A percentile compares a stretch with the other conserved stretches of the same genome.
Evolutionary conservation across 495 filamentous ascomycete genomes (phyloP).

Genomic region (Talaromyces proteolyticus): DNA sequence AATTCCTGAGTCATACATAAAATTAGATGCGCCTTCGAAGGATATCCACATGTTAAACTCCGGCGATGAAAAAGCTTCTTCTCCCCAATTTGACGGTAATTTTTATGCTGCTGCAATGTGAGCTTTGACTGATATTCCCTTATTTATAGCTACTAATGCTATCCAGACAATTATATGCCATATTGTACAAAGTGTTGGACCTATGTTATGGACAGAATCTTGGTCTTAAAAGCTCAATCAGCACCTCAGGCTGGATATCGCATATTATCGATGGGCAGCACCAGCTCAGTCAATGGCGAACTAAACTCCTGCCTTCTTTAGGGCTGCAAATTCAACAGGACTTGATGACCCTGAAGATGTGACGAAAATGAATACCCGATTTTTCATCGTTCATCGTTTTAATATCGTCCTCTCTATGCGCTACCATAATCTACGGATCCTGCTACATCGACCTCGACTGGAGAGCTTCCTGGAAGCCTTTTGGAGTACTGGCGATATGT

Average conservation of each 20-base stretch:
- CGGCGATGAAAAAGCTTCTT: background rate
- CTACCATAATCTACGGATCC: constrained; percentile 9
- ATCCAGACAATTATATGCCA: constrained; percentile 11
- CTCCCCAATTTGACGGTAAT: constrained; percentile 8
- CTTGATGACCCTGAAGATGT: constrained; percentile 5
- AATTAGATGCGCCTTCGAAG: constrained; percentile 22
- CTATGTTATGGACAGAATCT: constrained; percentile 25
- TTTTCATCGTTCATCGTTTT: constrained; percentile 6
- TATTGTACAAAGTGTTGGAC: constrained; percentile 24
- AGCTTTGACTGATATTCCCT: constrained; percentile 9
- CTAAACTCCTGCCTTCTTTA: constrained; percentile 7
- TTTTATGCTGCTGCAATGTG: constrained; percentile 32
- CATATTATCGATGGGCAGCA: constrained; percentile 3
- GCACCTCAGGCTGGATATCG: constrained; percentile 3
- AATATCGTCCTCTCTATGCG: constrained; percentile 9
- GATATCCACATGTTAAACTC: constrained; percentile 14
- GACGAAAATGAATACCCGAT: constrained; percentile 1
- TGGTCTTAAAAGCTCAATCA: constrained; percentile 12
- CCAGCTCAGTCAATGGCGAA: background rate
- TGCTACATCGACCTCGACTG: constrained; percentile 6
- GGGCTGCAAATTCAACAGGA: constrained; percentile 3
- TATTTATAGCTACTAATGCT: background rate
- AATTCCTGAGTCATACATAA: constrained; percentile 26
- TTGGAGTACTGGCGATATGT: constrained; percentile 14
- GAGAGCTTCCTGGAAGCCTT: constrained; percentile 11